Evolutionary conservation across 2,329 filamentous ascomycete species (phyloP), one percentile per base, ranked within the genome.

Genomic region (Sarocladiaceae sp.): DNA sequence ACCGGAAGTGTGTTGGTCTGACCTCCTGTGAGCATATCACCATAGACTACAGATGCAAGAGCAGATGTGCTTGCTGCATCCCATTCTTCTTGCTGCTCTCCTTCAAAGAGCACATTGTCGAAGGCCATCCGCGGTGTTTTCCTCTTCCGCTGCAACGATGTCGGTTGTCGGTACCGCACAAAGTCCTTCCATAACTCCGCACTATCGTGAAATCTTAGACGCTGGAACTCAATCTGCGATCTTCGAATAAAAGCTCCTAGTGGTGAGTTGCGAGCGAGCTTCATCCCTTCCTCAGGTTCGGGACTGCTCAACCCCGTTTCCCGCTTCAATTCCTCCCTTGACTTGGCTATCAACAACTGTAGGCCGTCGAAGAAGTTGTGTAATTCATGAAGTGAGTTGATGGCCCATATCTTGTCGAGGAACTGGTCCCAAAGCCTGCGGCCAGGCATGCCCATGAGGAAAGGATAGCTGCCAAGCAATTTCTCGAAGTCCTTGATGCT

Each of bases 381-480:
- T n/a, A 97, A 71, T 0, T 84, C 82, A 69, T 97, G 83, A 11
- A 95, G 79, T 18, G 87, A 93, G 63, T 92, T 84, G 58, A 97
- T 82, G 15, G 79, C 77, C 93, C 94, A 97, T 22, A 97, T 73
- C 56, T 84, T 86, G 52, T 82, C 80, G 12, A 97, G 77, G 53
- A 97, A 89, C 2, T 87, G 73, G 63, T 97, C 91, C 83, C 92
- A 94, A n/a, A 97, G 71, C n/a, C 81, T 86, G 46, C 88, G 80
- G 2, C 90, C 90, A 0, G 90, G 87, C 53, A 90, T 71, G 33
- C 77, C 76, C 59, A 75, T 72, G 23, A 77, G 67, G 25, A 80
- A 75, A 5, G 76, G 71, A 57, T 79, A 75, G 25, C 74, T 70
- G 18, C 66, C 64, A 15, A 86, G 74, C n/a, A 83, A 68, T 52